phyloP scores from a whole-genome alignment of 306 rosid genomes.

The Prunus fruticosa region DNA sequence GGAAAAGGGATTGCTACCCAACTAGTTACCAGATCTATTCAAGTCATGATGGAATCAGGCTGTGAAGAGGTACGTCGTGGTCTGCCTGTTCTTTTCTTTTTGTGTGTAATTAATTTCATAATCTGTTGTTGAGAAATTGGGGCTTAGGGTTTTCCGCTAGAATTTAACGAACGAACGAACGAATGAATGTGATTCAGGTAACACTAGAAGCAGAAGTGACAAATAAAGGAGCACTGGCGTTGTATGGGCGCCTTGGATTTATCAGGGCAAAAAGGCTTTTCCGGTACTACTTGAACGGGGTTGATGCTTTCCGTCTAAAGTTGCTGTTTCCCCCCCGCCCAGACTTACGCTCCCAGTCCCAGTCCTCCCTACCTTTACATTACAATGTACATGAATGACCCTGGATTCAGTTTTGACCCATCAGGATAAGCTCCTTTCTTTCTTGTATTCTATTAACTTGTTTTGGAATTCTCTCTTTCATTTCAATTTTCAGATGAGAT shows the following conservation, averaged over 20 bases:
- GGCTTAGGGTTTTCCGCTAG: neutral
- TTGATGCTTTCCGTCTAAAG: constrained; percentile 94
- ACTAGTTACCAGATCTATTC: constrained; percentile 83
- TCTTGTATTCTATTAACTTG: no score
- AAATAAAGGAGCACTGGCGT: constrained; percentile 90
- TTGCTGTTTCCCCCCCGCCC: constrained; percentile 68
- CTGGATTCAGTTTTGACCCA: neutral
- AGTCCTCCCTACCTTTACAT: neutral
- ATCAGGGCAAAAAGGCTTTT: constrained; percentile 87
- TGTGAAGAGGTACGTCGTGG: constrained; percentile 75
- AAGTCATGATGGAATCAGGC: constrained; percentile 94
- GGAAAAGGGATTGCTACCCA: constrained; percentile 94
- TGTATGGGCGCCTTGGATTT: constrained; percentile 94
- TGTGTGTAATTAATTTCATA: neutral
- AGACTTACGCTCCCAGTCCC: constrained; percentile 30
- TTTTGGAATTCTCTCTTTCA: no score
- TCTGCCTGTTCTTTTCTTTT: neutral
- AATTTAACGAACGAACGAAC: neutral
- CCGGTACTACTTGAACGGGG: constrained; percentile 95
- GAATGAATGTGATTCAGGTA: constrained; percentile 40
- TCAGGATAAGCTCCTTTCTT: neutral
- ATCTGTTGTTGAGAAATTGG: neutral
- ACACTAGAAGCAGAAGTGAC: constrained; percentile 96
- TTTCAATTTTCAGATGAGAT: no score
- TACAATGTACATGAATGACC: neutral